These are phyloP conservation scores for Populus hybrid DNA, from an alignment of 441 rosid species.

Conservation along the genomic window DNA sequence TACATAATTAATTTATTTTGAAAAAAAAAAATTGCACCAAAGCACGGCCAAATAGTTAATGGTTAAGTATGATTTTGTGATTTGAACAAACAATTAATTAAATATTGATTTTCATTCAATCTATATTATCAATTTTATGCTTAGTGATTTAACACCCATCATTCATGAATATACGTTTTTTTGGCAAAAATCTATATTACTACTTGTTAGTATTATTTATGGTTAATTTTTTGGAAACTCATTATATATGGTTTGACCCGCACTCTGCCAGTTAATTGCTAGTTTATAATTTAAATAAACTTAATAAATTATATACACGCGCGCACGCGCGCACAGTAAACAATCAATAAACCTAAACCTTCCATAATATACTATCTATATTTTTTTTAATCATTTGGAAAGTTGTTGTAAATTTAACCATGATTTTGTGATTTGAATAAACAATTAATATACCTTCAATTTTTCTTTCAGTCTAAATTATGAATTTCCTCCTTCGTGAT, in stretches of 20 bases:
- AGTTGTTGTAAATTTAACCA: background rate
- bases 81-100: background rate
- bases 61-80: background rate
- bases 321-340: accelerated
- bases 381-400: background rate
- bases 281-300: too few relatives aligned
- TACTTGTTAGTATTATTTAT: too few relatives aligned
- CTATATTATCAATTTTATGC: background rate
- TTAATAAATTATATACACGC: too few relatives aligned
- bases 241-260: too few relatives aligned
- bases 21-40: too few relatives aligned
- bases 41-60: too few relatives aligned
- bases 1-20: too few relatives aligned
- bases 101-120: background rate
- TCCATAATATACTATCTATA: background rate
- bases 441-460: background rate
- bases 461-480: background rate
- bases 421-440: background rate
- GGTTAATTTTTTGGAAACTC: too few relatives aligned
- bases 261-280: too few relatives aligned
- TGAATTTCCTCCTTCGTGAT: background rate
- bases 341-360: too few relatives aligned
- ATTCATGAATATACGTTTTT: too few relatives aligned
- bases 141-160: background rate
- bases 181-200: background rate